phyloP scores from a whole-genome alignment of 352 stramenopile genomes.

The Salisapilia sapeloensis region DNA sequence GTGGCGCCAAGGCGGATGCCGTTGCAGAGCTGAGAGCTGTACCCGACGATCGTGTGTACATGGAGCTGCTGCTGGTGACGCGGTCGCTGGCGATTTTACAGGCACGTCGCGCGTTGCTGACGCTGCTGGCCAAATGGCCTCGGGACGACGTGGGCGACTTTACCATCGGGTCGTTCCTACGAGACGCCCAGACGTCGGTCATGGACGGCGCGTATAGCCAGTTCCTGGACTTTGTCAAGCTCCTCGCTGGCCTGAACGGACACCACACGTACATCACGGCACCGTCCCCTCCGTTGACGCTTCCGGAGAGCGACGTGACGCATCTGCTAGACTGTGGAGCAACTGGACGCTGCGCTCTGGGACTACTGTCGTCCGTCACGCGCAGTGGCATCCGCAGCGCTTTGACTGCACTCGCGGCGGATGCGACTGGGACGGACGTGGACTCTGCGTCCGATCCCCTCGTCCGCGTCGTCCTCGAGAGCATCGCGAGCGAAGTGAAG shows the following conservation, averaged over 20 bases:
- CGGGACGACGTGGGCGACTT: slow-evolving; percentile 31
- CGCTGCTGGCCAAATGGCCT: slow-evolving; percentile 66
- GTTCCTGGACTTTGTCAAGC: slow-evolving; percentile 75
- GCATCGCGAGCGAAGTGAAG: slow-evolving; percentile 44
- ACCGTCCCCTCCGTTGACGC: slow-evolving; percentile 7
- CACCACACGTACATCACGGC: slow-evolving; percentile 14
- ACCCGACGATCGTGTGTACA: slow-evolving; percentile 57
- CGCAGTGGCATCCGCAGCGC: slow-evolving; percentile 22
- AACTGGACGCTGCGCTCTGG: slow-evolving; percentile 30
- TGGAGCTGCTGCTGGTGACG: slow-evolving; percentile 58
- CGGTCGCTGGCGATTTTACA: slow-evolving; percentile 70
- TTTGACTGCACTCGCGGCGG: slow-evolving; percentile 7
- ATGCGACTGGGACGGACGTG: too few relatives aligned
- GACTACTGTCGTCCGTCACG: slow-evolving; percentile 25
- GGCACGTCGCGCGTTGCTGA: slow-evolving; percentile 49
- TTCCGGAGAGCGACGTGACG: slow-evolving; percentile 19
- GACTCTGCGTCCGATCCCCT: slow-evolving; percentile 12
- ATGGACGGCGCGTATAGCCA: slow-evolving; percentile 11
- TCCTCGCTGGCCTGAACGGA: slow-evolving; percentile 54
- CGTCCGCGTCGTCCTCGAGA: slow-evolving; percentile 30
- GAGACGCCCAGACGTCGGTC: slow-evolving; percentile 1
- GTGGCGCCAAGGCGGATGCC: slow-evolving; percentile 38
- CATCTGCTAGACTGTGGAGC: slow-evolving; percentile 37
- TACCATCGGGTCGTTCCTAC: slow-evolving; percentile 26
- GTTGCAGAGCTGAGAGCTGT: slow-evolving; percentile 63